Percentiles rank a stretch among this genome's conserved stretches.
Conservation (phyloP, 352 stramenopile species). For the Phytophthora chlamydospora region DNA sequence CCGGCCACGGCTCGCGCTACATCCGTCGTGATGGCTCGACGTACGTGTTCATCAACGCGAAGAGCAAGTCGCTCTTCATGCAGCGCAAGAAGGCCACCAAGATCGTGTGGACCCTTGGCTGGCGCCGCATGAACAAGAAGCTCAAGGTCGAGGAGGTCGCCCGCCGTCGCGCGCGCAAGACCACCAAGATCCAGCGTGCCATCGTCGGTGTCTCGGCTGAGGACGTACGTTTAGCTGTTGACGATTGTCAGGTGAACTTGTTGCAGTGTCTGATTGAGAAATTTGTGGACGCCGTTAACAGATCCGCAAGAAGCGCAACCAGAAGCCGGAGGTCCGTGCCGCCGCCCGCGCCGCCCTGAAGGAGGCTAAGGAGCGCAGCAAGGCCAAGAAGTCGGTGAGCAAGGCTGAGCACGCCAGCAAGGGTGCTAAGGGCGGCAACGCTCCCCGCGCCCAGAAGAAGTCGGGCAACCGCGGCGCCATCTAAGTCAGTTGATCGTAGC, state of each 20-base stretch:
- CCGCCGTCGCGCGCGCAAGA: slow-evolving; percentile 90
- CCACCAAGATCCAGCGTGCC: slow-evolving; percentile 97
- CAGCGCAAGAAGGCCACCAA: slow-evolving; percentile 99
- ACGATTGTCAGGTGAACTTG: not conserved
- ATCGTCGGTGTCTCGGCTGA: slow-evolving; percentile 97
- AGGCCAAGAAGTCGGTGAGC: slow-evolving; percentile 76
- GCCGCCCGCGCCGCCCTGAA: slow-evolving; percentile 93
- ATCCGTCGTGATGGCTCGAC: slow-evolving; percentile 97
- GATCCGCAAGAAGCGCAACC: slow-evolving; percentile 98
- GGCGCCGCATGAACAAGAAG: slow-evolving; percentile 99
- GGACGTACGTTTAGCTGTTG: slow-evolving; percentile 66
- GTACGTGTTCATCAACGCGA: slow-evolving; percentile 96
- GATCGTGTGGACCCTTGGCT: slow-evolving; percentile 98
- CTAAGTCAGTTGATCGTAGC: slow-evolving; percentile 57
- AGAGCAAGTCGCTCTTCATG: slow-evolving; percentile 98
- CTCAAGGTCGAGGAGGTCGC: slow-evolving; percentile 92
- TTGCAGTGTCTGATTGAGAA: slow-evolving; percentile 1
- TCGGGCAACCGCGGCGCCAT: slow-evolving; percentile 90
- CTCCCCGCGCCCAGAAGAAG: slow-evolving; percentile 86
- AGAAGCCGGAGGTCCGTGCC: slow-evolving; percentile 94
- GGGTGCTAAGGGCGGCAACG: slow-evolving; percentile 63
- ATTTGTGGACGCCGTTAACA: slow-evolving; percentile 18
- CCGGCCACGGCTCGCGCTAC: slow-evolving; percentile 98
- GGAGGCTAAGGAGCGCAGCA: slow-evolving; percentile 91
- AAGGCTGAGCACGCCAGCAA: slow-evolving; percentile 71